Percentiles rank a stretch among this genome's conserved stretches.
Conservation (phyloP, 2,329 filamentous ascomycete genomes). For the Phoma sp. region DNA sequence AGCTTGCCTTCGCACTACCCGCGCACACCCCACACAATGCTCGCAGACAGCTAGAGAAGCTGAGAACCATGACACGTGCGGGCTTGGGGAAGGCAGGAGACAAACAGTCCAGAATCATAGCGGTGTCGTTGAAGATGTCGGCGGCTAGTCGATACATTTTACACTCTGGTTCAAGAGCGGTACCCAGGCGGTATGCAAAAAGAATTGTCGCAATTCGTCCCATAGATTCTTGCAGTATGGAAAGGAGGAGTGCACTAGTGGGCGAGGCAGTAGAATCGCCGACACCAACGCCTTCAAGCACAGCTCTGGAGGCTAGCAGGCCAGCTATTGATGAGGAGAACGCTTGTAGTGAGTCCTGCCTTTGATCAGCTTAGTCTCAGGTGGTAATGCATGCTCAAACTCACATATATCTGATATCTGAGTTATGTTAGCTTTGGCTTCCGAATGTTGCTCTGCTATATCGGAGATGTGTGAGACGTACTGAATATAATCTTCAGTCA, state of each 20-base stretch:
- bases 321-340: slow-evolving; percentile 83
- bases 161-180: slow-evolving; percentile 85
- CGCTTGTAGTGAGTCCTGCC: slow-evolving; percentile 76
- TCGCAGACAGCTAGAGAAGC: slow-evolving; percentile 65
- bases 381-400: slow-evolving; percentile 24
- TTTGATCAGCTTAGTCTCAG: neutral
- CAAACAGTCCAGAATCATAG: slow-evolving; percentile 83
- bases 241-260: slow-evolving; percentile 80
- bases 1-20: slow-evolving; percentile 84
- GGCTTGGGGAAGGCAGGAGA: slow-evolving; percentile 73
- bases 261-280: slow-evolving; percentile 80
- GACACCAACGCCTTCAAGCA: slow-evolving; percentile 71
- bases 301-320: slow-evolving; percentile 79
- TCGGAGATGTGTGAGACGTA: slow-evolving; percentile 44
- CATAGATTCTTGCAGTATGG: slow-evolving; percentile 80
- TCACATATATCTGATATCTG: slow-evolving; percentile 72
- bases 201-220: slow-evolving; percentile 83
- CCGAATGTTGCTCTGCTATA: neutral
- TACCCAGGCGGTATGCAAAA: slow-evolving; percentile 82
- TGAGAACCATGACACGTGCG: slow-evolving; percentile 63
- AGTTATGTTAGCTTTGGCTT: neutral
- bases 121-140: slow-evolving; percentile 86
- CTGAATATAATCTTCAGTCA: slow-evolving; percentile 81
- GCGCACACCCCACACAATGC: slow-evolving; percentile 88
- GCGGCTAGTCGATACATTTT: slow-evolving; percentile 88